These are phyloP conservation scores for Fraxinus greggii DNA, from an alignment of 305 asterid genomes.

Conservation along the genomic window DNA sequence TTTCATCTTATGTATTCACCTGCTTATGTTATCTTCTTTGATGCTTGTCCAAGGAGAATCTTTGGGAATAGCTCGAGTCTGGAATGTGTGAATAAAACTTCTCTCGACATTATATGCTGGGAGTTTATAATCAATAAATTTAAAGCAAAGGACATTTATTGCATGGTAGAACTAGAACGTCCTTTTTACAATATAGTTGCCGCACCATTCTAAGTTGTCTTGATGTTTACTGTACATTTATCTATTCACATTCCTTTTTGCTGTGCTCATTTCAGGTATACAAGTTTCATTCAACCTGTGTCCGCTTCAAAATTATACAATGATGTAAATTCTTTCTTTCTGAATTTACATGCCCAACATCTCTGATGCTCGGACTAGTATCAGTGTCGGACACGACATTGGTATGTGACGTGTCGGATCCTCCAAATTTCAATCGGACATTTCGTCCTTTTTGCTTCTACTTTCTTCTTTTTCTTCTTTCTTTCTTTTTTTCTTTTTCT, in stretches of 20 bases:
- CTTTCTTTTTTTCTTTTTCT: too few species aligned
- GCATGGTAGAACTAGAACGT: background rate
- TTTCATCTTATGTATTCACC: background rate
- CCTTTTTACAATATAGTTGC: background rate
- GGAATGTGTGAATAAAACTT: constrained; percentile 2
- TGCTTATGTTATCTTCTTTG: background rate
- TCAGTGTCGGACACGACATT: too few species aligned
- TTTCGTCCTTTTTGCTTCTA: too few species aligned
- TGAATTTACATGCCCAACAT: constrained; percentile 4
- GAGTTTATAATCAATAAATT: background rate
- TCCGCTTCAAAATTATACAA: constrained; percentile 89
- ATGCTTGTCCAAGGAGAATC: background rate
- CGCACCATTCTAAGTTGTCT: background rate
- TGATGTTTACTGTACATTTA: constrained; percentile 5
- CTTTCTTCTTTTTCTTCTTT: too few species aligned
- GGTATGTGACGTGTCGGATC: too few species aligned
- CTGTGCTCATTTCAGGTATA: constrained; percentile 67
- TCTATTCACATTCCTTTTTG: constrained; percentile 13
- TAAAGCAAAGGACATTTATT: background rate
- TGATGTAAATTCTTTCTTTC: constrained; percentile 54
- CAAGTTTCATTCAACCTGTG: constrained; percentile 92
- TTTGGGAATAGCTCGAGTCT: constrained; percentile 3
- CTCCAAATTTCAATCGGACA: too few species aligned
- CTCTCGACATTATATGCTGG: background rate
- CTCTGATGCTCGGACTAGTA: too few species aligned